Base-by-base conservation (phyloP, 169 alveolate genomes). In the Cryptosporidium sp. region DNA sequence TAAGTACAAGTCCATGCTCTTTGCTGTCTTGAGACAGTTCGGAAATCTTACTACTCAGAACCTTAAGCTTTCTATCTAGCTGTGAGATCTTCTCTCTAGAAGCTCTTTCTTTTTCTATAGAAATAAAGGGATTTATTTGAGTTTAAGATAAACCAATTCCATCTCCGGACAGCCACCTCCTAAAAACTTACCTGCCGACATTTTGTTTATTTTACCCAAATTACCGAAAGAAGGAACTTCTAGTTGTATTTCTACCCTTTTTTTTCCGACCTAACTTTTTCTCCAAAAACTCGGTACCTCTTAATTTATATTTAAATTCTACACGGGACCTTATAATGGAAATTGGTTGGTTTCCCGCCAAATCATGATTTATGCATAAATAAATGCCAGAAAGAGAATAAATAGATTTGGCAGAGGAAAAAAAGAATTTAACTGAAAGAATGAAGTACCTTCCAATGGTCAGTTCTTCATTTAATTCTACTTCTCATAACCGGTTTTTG, bases 1-100 rank as follows among this genome's bases (percentile, higher is more conserved):
- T 94, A 52, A 96, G 84, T 33, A 96, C 98, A 51, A 96, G 92
- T 65, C 92, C 94, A 92, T 94, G 97, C 71, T 94, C 97, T 6
- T 95, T 93, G 23, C 94, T 91, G 65, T 94, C 97, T 85, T 95
- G 97, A 65, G 95, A 85, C 65, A 95, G 92, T 84, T 95, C 97
- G 29, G 93, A 95, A 39, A 93, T 92, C 71, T 93, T 93, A 37
- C 84, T 91, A 39, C 80, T 91, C 67, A 93, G 41, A 26, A 84
- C 85, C 69, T 85, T 87, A n/a, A 91, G 86, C 73, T 93, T 94
- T 48, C 91, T 85, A 58, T 92, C 96, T 37, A 93, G 52, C 62
- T 92, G 94, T 1, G 75, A 59, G 39, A 80, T 80, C 67, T 80
- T 39, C 37, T 80, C 89, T 10, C 75, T 31, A 18, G 67, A 59